A percentile compares a stretch with the other conserved stretches of the same genome.
Evolutionary conservation across 1,284 basidiomycete genomes (phyloP).

Genomic region (Tilletia indica): DNA sequence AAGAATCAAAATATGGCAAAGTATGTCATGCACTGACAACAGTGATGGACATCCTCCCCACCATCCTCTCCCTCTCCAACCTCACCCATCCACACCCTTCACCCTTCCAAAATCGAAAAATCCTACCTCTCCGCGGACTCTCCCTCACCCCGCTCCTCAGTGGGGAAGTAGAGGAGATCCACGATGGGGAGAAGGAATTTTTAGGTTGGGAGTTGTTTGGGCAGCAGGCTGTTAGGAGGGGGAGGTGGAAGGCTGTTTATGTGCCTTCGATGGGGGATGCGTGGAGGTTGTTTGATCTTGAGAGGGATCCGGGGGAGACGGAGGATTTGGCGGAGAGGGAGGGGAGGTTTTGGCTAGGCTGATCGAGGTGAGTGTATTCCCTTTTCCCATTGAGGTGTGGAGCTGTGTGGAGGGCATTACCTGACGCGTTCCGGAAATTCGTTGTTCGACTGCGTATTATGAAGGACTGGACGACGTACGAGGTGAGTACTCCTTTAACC

Average conservation of each 20-base stretch:
- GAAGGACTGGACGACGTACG: conserved; percentile 7
- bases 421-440: background rate
- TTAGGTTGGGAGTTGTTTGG: conserved; percentile 40
- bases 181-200: conserved; percentile 25
- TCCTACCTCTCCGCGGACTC: conserved; percentile 22
- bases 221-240: conserved; percentile 43
- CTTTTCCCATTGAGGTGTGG: background rate
- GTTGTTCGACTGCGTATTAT: too few species aligned
- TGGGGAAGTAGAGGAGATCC: conserved; percentile 18
- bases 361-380: conserved; percentile 20
- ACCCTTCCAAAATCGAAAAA: conserved; percentile 18
- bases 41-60: conserved; percentile 55
- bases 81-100: conserved; percentile 25
- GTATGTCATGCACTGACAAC: conserved; percentile 40
- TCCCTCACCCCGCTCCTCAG: conserved; percentile 29
- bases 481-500: conserved; percentile 4
- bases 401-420: too few species aligned
- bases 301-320: conserved; percentile 46
- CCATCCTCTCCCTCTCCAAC: conserved; percentile 49
- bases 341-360: conserved; percentile 38
- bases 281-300: conserved; percentile 49
- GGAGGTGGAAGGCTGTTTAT: conserved; percentile 43
- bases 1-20: background rate
- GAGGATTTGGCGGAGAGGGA: conserved; percentile 36
- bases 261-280: conserved; percentile 29